phyloP scores from a whole-genome alignment of 495 filamentous ascomycete species.

The Penicillium canescens region DNA sequence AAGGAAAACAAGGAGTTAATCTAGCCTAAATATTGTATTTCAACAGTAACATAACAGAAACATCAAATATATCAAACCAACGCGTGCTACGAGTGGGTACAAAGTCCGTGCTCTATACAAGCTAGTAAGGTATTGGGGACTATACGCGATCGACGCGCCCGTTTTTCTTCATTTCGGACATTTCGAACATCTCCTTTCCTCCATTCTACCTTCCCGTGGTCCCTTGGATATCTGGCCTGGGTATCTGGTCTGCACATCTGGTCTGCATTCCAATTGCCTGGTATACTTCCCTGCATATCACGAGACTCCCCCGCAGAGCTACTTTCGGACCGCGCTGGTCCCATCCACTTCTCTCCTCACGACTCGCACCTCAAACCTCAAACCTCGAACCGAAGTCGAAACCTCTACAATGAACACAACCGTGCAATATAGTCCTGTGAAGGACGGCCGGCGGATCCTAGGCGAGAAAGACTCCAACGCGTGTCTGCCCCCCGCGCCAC shows the following conservation, averaged over 20 bases:
- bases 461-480: slow-evolving; percentile 49
- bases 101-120: slow-evolving; percentile 34
- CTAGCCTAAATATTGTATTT: no score
- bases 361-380: background rate
- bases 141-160: slow-evolving; percentile 36
- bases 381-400: background rate
- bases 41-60: no score
- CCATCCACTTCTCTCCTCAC: background rate
- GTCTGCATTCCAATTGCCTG: slow-evolving; percentile 2
- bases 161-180: slow-evolving; percentile 14
- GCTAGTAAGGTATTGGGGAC: slow-evolving; percentile 26
- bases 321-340: background rate
- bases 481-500: slow-evolving; percentile 42
- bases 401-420: slow-evolving; percentile 29
- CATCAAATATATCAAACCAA: slow-evolving; percentile 3
- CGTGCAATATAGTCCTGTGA: slow-evolving; percentile 37
- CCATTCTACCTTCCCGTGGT: background rate
- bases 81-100: slow-evolving; percentile 33
- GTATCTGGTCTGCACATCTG: background rate
- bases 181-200: background rate
- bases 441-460: slow-evolving; percentile 45
- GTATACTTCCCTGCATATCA: background rate
- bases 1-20: no score
- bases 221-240: no score
- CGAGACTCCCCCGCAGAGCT: slow-evolving; percentile 1